These are phyloP conservation scores for Triticum aestivum DNA, from an alignment of 176 grass and related monocot genomes.

Conservation along the genomic window IWGSC_CS_RefSeq_v2.1 NC_057799.1:505057376-505057875, in stretches of 20 bases:
- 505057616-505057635: background rate
- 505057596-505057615: too few species aligned
- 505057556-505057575: too few species aligned
- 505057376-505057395: slow-evolving; percentile 43
- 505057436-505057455: background rate
- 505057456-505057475: slow-evolving; percentile 30
- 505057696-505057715: too few species aligned
- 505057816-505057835: background rate
- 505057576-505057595: background rate
- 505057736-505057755: too few species aligned
- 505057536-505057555: slow-evolving; percentile 7
- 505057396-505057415: background rate
- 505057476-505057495: background rate
- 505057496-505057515: background rate
- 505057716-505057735: too few species aligned
- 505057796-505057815: slow-evolving; percentile 26
- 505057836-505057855: background rate
- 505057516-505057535: background rate
- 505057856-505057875: background rate
- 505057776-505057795: too few species aligned
- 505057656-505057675: too few species aligned
- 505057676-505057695: too few species aligned
- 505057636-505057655: too few species aligned
- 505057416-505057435: slow-evolving; percentile 26
- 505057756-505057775: too few species aligned